phyloP scores from a whole-genome alignment of 495 filamentous ascomycete genomes.

The Aspergillus leporis region DNA sequence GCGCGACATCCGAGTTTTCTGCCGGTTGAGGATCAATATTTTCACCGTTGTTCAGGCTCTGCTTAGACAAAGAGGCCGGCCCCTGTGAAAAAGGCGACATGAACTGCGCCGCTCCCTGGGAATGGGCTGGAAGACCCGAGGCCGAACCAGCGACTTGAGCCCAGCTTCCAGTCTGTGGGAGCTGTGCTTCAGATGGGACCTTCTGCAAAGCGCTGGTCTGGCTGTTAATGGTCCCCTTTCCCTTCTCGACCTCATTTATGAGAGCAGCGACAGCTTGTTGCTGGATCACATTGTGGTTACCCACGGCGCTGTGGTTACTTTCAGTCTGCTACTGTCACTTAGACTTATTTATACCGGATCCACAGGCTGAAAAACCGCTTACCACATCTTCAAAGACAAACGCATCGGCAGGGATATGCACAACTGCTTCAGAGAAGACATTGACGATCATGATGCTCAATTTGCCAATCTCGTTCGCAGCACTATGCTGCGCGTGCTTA shows the following conservation, averaged over 20 bases:
- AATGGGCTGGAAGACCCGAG: slow-evolving; percentile 1
- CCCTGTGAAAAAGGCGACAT: slow-evolving; percentile 18
- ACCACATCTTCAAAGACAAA: slow-evolving; percentile 18
- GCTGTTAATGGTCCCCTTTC: slow-evolving; percentile 2
- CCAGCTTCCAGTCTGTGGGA: slow-evolving; percentile 21
- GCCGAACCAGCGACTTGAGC: slow-evolving; percentile 23
- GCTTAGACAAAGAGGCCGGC: slow-evolving; percentile 19
- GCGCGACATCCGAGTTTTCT: neutral
- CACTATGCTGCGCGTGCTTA: slow-evolving; percentile 18
- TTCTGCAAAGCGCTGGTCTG: slow-evolving; percentile 10
- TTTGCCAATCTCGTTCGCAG: slow-evolving; percentile 33
- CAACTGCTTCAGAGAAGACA: slow-evolving; percentile 20
- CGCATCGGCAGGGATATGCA: slow-evolving; percentile 15
- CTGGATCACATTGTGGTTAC: slow-evolving; percentile 10
- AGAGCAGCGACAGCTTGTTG: slow-evolving; percentile 17
- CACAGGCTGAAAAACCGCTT: slow-evolving; percentile 4
- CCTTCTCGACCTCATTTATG: slow-evolving; percentile 19
- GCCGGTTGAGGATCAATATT: slow-evolving; percentile 1
- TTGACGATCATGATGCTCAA: slow-evolving; percentile 26
- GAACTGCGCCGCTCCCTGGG: slow-evolving; percentile 17
- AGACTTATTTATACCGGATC: neutral
- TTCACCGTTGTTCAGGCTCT: slow-evolving; percentile 21
- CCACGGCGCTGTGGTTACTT: neutral
- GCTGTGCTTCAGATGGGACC: slow-evolving; percentile 4
- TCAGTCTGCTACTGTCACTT: slow-evolving; percentile 4